These are phyloP conservation scores for Euclidium syriacum DNA, from an alignment of 345 rosid genomes.

Conservation along the genomic window DNA sequence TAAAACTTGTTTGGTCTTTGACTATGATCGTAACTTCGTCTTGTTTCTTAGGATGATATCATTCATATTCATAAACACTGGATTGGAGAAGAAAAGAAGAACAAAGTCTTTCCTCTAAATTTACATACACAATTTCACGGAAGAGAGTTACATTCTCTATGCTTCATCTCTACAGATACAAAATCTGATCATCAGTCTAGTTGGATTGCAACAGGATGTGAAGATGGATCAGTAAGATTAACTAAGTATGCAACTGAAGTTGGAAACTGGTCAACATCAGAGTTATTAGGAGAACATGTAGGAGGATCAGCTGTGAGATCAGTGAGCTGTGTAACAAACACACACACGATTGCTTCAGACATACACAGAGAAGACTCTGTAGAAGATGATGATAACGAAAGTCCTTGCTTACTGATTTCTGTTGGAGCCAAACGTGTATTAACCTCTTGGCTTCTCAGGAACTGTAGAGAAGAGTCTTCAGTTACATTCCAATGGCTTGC, in stretches of 20 bases:
- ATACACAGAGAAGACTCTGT: conserved; percentile 14
- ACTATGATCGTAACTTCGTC: conserved; percentile 11
- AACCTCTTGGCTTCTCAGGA: conserved; percentile 78
- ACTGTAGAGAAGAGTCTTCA: conserved; percentile 41
- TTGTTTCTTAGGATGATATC: conserved; percentile 65
- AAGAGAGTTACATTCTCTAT: conserved; percentile 85
- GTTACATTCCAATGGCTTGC: conserved; percentile 95
- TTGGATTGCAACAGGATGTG: conserved; percentile 97
- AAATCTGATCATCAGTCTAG: conserved; percentile 37
- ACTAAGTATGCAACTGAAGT: conserved; percentile 61
- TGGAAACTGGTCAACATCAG: conserved; percentile 68
- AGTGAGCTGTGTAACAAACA: conserved; percentile 59
- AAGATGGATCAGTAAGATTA: conserved; percentile 97
- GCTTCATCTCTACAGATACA: conserved; percentile 53
- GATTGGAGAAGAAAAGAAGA: conserved; percentile 39
- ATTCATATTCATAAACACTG: conserved; percentile 71
- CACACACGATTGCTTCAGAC: conserved; percentile 40
- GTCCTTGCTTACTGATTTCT: conserved; percentile 65
- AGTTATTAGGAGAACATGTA: conserved; percentile 90
- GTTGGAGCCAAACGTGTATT: conserved; percentile 93
- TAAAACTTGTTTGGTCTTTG: conserved; percentile 8
- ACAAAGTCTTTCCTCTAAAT: conserved; percentile 57
- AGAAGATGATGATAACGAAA: conserved; percentile 34
- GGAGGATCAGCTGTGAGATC: conserved; percentile 98
- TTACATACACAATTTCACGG: conserved; percentile 91